A percentile compares a stretch with the other conserved stretches of the same genome.
phyloP scores from a whole-genome alignment of 2,329 filamentous ascomycete genomes.

The Thermothelomyces thermophilus region DNA sequence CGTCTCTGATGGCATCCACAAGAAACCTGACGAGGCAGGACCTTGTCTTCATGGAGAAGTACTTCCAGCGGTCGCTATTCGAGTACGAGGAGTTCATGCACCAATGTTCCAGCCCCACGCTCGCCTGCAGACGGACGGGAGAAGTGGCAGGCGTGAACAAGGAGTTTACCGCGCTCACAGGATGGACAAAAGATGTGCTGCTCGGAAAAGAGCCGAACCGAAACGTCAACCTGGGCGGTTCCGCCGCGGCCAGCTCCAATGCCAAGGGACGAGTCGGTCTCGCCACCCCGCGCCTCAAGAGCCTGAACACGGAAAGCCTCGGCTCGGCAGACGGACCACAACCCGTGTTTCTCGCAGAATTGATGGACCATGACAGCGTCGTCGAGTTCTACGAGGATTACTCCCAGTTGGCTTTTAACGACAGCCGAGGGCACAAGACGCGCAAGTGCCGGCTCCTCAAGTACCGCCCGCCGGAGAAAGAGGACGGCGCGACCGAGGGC shows the following conservation, averaged over 20 bases:
- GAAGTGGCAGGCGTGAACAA: constrained; percentile 95
- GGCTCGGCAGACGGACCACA: constrained; percentile 46
- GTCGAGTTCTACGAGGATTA: constrained; percentile 96
- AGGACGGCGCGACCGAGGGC: constrained; percentile 31
- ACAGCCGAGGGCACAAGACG: constrained; percentile 78
- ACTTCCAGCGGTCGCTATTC: constrained; percentile 84
- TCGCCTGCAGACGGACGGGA: constrained; percentile 85
- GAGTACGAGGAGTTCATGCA: constrained; percentile 92
- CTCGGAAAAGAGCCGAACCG: constrained; percentile 81
- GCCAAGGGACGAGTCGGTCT: constrained; percentile 36
- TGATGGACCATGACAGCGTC: constrained; percentile 88
- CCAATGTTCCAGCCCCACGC: constrained; percentile 79
- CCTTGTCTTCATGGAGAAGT: constrained; percentile 95
- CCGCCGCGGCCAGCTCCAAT: constrained; percentile 38
- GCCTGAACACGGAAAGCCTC: constrained; percentile 35
- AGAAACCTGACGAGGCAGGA: constrained; percentile 84
- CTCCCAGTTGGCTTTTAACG: constrained; percentile 83
- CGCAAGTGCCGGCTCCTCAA: constrained; percentile 81
- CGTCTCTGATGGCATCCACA: constrained; percentile 87
- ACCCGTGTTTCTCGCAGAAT: constrained; percentile 83
- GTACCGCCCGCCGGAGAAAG: constrained; percentile 68
- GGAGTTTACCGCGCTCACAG: constrained; percentile 91
- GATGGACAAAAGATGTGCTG: constrained; percentile 86
- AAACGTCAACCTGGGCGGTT: constrained; percentile 70
- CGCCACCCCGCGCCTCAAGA: constrained; percentile 46